Evolutionary conservation across 164 flowering plant species (phyloP), one percentile per base, ranked within the genome.

Genomic region (Vitis labrusca): DNA sequence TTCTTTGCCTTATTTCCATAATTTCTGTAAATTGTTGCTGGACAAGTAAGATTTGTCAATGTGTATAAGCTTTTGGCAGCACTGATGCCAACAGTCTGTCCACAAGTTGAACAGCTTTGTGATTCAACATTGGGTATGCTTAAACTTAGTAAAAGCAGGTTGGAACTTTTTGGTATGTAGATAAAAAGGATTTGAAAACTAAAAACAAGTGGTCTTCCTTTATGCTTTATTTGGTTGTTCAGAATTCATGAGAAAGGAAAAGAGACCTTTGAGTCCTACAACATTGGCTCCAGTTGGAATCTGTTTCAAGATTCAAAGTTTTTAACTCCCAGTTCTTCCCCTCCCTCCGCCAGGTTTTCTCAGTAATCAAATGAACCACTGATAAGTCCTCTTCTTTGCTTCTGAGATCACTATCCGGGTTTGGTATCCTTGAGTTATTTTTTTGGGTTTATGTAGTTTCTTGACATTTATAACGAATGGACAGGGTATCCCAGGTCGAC

Each of bases 401-500:
- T 53, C 44, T 5, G n/a, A 53, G 56, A 53, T 11, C 0, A 3
- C 5, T 14, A 53, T 53, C 44, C 5, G 7, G 44, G 56, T 53
- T 53, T 53, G 56, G 5, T 37, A 23, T 37, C 44, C 7, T 23
- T 23, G 27, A 23, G 27, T 23, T 23, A 1, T 23, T 23, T 23
- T 23, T 23, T 23, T 23, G 27, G 27, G 27, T 23, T 23, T 59
- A 48, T 70, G 66, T 68, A 73, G 27, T 55, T 73, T 59, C 44
- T 49, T 72, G 48, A 53, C 27, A 12, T 56, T 71, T 68, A 37
- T 63, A 54, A 51, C 69, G 50, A 70, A 58, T 70, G 74, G 56
- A 59, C 86, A 93, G 93, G 86, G 80, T 82, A 53, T 69, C 93
- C 59, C 96, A 85, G 73, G 71, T 70, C 64, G 94, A 93, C 66